Evolutionary conservation across 192 early-diverging fungal genomes (phyloP).

Genomic region (Backusella morwellensis): DNA sequence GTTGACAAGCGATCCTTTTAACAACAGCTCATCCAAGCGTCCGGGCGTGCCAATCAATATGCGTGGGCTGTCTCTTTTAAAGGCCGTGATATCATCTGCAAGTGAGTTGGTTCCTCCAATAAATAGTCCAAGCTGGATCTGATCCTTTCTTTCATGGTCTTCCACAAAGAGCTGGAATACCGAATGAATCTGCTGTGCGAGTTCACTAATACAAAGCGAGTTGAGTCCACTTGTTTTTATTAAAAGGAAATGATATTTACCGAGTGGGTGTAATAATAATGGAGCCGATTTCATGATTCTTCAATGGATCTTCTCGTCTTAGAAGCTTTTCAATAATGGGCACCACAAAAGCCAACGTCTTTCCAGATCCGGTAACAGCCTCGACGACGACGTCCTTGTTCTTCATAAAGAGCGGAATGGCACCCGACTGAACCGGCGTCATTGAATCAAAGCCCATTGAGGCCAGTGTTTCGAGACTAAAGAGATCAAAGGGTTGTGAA

Average conservation of each 20-base stretch:
- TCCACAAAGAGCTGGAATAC: slow-evolving; percentile 66
- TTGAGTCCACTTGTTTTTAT: not conserved
- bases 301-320: slow-evolving; percentile 56
- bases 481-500: not conserved
- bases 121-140: slow-evolving; percentile 54
- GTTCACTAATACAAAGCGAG: slow-evolving; percentile 53
- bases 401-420: slow-evolving; percentile 89
- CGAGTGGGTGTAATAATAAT: slow-evolving; percentile 86
- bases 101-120: slow-evolving; percentile 71
- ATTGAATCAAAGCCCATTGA: slow-evolving; percentile 78
- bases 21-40: slow-evolving; percentile 77
- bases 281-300: slow-evolving; percentile 79
- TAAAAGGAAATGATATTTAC: slow-evolving; percentile 17
- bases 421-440: slow-evolving; percentile 92
- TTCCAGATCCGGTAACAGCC: slow-evolving; percentile 96
- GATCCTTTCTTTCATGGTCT: slow-evolving; percentile 37
- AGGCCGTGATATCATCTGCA: slow-evolving; percentile 59
- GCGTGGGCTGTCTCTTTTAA: slow-evolving; percentile 67
- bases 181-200: slow-evolving; percentile 81
- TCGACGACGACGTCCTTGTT: slow-evolving; percentile 97
- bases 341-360: slow-evolving; percentile 90
- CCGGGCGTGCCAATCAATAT: slow-evolving; percentile 93
- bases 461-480: slow-evolving; percentile 53
- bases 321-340: slow-evolving; percentile 89
- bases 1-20: slow-evolving; percentile 51